A percentile compares a stretch with the other conserved stretches of the same genome.
Conservation (phyloP, 2,329 filamentous ascomycete genomes). For the Rhynchosporium secalis region DNA sequence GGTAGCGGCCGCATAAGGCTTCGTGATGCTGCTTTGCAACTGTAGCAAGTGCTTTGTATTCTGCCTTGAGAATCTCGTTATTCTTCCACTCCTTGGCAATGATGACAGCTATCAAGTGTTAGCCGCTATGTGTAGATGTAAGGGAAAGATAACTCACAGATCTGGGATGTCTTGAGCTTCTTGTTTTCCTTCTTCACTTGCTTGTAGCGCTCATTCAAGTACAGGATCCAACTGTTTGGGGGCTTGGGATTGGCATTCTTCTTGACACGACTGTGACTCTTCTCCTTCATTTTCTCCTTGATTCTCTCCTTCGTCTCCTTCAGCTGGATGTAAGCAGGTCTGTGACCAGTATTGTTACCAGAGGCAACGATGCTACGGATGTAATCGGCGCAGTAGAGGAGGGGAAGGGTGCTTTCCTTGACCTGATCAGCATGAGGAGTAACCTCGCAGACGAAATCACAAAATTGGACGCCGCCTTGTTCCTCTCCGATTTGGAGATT, state of each 20-base stretch:
- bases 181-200: neutral
- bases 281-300: no score
- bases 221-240: conserved; percentile 12
- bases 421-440: no score
- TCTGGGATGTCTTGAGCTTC: neutral
- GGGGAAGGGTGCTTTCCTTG: no score
- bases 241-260: conserved; percentile 3
- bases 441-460: no score
- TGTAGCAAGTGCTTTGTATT: neutral
- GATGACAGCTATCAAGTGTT: conserved; percentile 11
- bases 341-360: neutral
- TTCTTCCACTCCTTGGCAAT: conserved; percentile 6
- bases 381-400: no score
- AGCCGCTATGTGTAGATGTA: neutral
- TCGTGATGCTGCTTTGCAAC: neutral
- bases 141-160: conserved; percentile 4
- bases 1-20: neutral
- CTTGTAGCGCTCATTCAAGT: neutral
- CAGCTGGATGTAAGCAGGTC: neutral
- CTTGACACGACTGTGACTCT: neutral
- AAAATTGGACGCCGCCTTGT: no score
- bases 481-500: no score
- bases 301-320: neutral
- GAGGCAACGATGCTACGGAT: neutral
- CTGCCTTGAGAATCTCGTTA: neutral